Percentiles rank a stretch among this genome's conserved stretches.
These are phyloP conservation scores for Begonia fuchsioides DNA, from an alignment of 306 rosid species.

Conservation along the genomic window DNA sequence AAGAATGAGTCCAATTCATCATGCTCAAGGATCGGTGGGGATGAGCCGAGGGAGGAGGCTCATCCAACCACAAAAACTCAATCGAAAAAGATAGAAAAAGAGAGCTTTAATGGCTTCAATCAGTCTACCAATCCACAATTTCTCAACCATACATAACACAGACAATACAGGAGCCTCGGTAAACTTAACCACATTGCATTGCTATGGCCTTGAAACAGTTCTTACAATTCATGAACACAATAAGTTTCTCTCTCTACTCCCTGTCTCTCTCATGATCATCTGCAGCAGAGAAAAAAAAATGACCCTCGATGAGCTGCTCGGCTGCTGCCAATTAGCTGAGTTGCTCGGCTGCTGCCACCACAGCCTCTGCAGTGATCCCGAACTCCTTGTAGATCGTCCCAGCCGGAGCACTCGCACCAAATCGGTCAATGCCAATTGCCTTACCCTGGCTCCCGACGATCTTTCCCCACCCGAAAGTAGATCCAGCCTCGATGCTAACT, in stretches of 20 bases:
- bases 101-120: too few species aligned
- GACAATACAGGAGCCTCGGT: too few species aligned
- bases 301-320: too few species aligned
- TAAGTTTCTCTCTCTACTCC: background rate
- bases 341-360: conserved; percentile 74
- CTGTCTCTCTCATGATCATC: background rate
- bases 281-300: too few species aligned
- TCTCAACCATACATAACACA: too few species aligned
- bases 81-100: too few species aligned
- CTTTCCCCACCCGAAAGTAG: conserved; percentile 94
- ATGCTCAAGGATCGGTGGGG: too few species aligned
- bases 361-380: conserved; percentile 86
- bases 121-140: too few species aligned
- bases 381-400: conserved; percentile 80
- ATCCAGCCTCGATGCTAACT: conserved; percentile 94
- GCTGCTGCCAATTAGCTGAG: conserved; percentile 10
- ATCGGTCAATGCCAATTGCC: conserved; percentile 81
- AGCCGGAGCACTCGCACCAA: conserved; percentile 98
- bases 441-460: conserved; percentile 71
- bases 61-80: too few species aligned
- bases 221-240: conserved; percentile 3
- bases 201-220: background rate
- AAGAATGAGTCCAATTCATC: too few species aligned
- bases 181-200: too few species aligned
- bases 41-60: too few species aligned